These are phyloP conservation scores for Tylopilus rubrobrunneus DNA, from an alignment of 768 basidiomycete genomes.

Conservation along the genomic window DNA sequence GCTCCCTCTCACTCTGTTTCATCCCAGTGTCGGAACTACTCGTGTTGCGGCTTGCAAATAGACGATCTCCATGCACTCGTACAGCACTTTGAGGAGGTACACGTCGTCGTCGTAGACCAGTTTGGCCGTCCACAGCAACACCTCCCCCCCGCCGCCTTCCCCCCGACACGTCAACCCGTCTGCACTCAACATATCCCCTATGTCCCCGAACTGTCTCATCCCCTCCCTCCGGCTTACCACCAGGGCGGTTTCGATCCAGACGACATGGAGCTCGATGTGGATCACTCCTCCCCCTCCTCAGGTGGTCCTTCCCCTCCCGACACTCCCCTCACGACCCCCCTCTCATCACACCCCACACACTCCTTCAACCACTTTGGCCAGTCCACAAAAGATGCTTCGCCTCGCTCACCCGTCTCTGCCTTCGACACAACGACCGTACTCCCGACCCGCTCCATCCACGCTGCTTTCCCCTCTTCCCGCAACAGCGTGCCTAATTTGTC, in stretches of 20 bases:
- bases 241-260: conserved; percentile 59
- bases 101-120: conserved; percentile 70
- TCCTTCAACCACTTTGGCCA: conserved; percentile 31
- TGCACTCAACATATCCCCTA: conserved; percentile 33
- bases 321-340: conserved; percentile 42
- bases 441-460: conserved; percentile 38
- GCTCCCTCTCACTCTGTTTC: not conserved
- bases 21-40: conserved; percentile 76
- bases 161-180: conserved; percentile 28
- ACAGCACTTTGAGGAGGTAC: conserved; percentile 89
- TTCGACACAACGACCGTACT: conserved; percentile 55
- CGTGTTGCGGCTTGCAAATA: conserved; percentile 81
- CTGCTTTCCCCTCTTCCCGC: conserved; percentile 30
- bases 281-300: conserved; percentile 53
- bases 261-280: conserved; percentile 78
- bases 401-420: conserved; percentile 39
- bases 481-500: conserved; percentile 27
- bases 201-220: conserved; percentile 20
- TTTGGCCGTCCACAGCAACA: conserved; percentile 35
- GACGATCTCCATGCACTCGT: conserved; percentile 78
- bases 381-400: conserved; percentile 26
- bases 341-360: conserved; percentile 33
- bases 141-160: conserved; percentile 28
- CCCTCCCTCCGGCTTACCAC: conserved; percentile 30
- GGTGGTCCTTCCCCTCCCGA: conserved; percentile 36